Base-by-base conservation (phyloP, 192 early-diverging fungal species). In the Backusella parvicylindrica region DNA sequence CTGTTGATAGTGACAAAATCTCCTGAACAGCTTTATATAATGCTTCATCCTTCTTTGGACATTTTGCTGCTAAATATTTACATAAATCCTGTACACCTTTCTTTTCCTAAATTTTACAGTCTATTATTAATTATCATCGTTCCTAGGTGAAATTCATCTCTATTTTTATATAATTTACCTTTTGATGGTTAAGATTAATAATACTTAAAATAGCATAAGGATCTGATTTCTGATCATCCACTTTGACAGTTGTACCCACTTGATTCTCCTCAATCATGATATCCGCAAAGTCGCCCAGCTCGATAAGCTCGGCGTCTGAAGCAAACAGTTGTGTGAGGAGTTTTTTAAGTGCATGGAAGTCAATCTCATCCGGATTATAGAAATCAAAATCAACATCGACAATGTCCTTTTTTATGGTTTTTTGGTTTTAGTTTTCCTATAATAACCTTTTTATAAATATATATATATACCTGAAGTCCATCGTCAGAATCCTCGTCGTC, bases 381-480 rank as follows among this genome's bases (percentile, higher is more conserved):
- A 98, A 99, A 76, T 98, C 97, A 84, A 98, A 97, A 75, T 98
- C 96, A 5, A 98, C 92, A 79, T 98, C 89, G 40, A 98, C 88
- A 28, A 88, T 83, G 60, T 88, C 85, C 86, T 88, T 64, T 23
- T 21, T 36, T n/a, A 37, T 4, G 0, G 6, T 47, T n/a, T n/a
- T 35, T 12, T 33, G 2, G 1, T 2, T 64, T 26, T 23, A 64
- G 63, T 8, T 4, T 64, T 5, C 9, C 30, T 23, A 4, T 7
- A 11, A 26, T n/a, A 21, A 41, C 5, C 6, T 18, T n/a, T n/a
- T n/a, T n/a, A n/a, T n/a, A n/a, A n/a, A n/a, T n/a, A n/a, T n/a
- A n/a, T n/a, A n/a, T n/a, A n/a, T n/a, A n/a, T 72, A 77, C 77
- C 47, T 72, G 63, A 21, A 73, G 38, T 32, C 71, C 50, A 65